Base-by-base conservation (phyloP, 192 early-diverging fungal species). In the Funneliformis mosseae region DNA sequence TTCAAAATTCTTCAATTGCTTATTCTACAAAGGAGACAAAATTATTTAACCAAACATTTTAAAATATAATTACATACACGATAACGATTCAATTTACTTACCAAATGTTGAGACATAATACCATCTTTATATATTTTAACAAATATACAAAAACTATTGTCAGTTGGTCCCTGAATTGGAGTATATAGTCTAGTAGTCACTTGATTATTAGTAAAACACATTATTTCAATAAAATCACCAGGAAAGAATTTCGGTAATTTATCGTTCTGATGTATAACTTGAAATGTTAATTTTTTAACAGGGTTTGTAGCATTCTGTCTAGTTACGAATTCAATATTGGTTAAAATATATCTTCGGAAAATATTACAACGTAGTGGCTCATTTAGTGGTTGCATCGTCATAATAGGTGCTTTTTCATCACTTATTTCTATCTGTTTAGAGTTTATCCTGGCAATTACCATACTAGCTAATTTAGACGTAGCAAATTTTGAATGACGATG, bases 151-250 rank as follows among this genome's bases (percentile, higher is more conserved):
- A 74, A 74, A 9, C 25, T 74, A 38, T 74, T 74, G 12, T 27
- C 25, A 12, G 1, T 33, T 1, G 23, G 42, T 45, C 48, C 50
- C 28, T 74, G n/a, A 18, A 74, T 5, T 28, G 73, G 46, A 21
- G 46, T 74, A 28, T 80, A 80, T 23, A 27, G 60, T 10, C 79
- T 50, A 25, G 62, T 42, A 14, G 74, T 55, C 4, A 74, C 50
- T 16, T 60, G 50, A 11, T 43, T 62, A 41, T 80, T 73, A 12
- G 41, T 28, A 28, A 27, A 41, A 39, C 70, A 28, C 55, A 67
- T 66, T 41, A 80, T 50, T 62, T 80, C 79, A 45, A 80, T 73
- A 18, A 16, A 80, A 43, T 80, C 70, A 21, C 79, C 79, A 23
- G 79, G 79, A 14, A 80, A 18, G 73, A 77, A 62, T 64, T 43